Evolutionary conservation across 306 rosid genomes (phyloP), one percentile per base, ranked within the genome.

Genomic region (Malus asiatica): DNA sequence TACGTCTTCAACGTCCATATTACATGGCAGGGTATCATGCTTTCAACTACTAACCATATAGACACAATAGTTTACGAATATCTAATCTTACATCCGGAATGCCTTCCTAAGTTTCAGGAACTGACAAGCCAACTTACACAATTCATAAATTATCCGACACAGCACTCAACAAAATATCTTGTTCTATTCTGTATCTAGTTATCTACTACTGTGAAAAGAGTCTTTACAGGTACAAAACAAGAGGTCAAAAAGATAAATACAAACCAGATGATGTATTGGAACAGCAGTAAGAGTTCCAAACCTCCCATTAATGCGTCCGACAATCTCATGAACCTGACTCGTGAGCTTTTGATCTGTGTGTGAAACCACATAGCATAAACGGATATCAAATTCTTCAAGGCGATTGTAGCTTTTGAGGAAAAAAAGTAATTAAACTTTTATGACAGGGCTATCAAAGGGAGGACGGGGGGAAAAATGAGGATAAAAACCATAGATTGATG

Each of bases 321-420:
- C 97, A 83, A 95, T 92, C 87, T 95, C 97, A 81, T 95, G 98
- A 89, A 95, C 97, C 83, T 92, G 98, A 80, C 97, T 92, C 6
- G 98, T 88, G 77, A 95, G 98, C 88, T 88, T 92, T 89, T 92
- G 97, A 83, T 95, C 98, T 95, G 86, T 78, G 78, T 81, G 71
- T 81, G 68, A 79, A 83, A 69, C 64, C 57, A 58, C 68, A 52
- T 42, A 67, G 48, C 25, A 60, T 48, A 48, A 35, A 45, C 5
- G 1, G 18, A 70, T 29, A 59, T 58, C 25, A 65, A 60, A 68
- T 25, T 44, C 53, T 75, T 48, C 58, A 77, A 70, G 62, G 63
- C 15, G 16, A 73, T 9, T 62, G 29, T 10, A 69, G 10, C 46
- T 53, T 51, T 20, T 30, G n/a, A 35, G 29, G 13, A n/a, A 18